Evolutionary conservation across 2,329 filamentous ascomycete species (phyloP).

Genomic region (Epichloe gansuensis): DNA sequence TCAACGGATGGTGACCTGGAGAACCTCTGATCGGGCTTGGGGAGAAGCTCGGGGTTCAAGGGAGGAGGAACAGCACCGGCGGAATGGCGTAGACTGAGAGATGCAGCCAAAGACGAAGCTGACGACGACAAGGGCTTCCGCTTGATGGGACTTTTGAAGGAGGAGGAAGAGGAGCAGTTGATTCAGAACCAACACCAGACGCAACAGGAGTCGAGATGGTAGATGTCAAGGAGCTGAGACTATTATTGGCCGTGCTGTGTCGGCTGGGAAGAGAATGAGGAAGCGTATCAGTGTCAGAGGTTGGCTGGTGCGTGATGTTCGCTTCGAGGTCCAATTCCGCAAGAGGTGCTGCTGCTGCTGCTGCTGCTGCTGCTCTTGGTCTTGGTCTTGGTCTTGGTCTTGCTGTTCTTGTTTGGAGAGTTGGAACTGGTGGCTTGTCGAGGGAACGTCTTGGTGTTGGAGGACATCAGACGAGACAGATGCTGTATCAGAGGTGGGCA

Average conservation of each 20-base stretch:
- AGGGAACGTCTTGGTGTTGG: slow-evolving; percentile 4
- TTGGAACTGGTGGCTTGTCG: slow-evolving; percentile 3
- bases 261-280: slow-evolving; percentile 4
- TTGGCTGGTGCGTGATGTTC: background rate
- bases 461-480: slow-evolving; percentile 25
- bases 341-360: background rate
- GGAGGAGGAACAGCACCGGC: slow-evolving; percentile 8
- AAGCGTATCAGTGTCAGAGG: slow-evolving; percentile 4
- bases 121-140: slow-evolving; percentile 49
- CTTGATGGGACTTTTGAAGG: slow-evolving; percentile 30
- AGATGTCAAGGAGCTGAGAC: slow-evolving; percentile 5
- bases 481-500: slow-evolving; percentile 23
- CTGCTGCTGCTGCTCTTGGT: background rate
- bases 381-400: background rate
- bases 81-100: slow-evolving; percentile 14
- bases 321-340: background rate
- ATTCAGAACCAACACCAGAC: slow-evolving; percentile 1
- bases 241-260: slow-evolving; percentile 2
- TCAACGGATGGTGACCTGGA: slow-evolving; percentile 44
- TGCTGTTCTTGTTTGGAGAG: background rate
- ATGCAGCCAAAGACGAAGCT: slow-evolving; percentile 37
- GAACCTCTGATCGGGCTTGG: slow-evolving; percentile 39
- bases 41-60: slow-evolving; percentile 26
- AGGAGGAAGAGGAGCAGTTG: slow-evolving; percentile 7
- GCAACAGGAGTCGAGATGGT: slow-evolving; percentile 1